Percentiles rank a stretch among this genome's conserved stretches.
Conservation (phyloP, 2,329 filamentous ascomycete genomes). For the Ophiosphaerella herpotricha region DNA sequence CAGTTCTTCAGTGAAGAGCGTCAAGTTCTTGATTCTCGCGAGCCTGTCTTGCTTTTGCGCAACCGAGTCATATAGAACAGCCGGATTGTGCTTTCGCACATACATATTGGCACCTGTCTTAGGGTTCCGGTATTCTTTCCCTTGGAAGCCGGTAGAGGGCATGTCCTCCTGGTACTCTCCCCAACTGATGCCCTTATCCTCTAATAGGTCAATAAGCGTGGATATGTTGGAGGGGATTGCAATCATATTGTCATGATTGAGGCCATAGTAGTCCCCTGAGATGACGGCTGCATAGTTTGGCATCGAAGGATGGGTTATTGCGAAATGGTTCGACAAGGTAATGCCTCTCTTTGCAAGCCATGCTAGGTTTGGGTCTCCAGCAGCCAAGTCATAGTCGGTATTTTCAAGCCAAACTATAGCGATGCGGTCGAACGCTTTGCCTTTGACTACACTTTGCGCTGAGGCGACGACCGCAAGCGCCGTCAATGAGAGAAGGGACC, state of each 20-base stretch:
- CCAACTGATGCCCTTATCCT: conserved; percentile 53
- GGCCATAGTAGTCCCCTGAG: conserved; percentile 74
- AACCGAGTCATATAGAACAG: conserved; percentile 69
- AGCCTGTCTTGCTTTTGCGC: conserved; percentile 64
- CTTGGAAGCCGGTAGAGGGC: conserved; percentile 75
- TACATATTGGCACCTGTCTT: conserved; percentile 72
- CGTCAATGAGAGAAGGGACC: conserved; percentile 15
- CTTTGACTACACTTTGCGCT: conserved; percentile 64
- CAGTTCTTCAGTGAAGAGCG: conserved; percentile 60
- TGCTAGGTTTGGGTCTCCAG: conserved; percentile 63
- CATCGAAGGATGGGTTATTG: conserved; percentile 70
- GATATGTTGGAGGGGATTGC: conserved; percentile 47
- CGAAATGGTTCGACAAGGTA: conserved; percentile 59
- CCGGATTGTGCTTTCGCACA: conserved; percentile 78
- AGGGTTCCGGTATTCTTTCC: conserved; percentile 62
- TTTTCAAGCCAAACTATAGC: conserved; percentile 80
- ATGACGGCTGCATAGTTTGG: conserved; percentile 75
- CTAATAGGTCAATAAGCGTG: conserved; percentile 49
- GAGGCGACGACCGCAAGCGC: conserved; percentile 14
- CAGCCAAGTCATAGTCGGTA: conserved; percentile 68
- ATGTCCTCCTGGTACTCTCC: conserved; percentile 75
- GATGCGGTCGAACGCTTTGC: conserved; percentile 73
- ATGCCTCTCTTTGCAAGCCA: conserved; percentile 67
- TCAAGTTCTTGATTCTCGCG: conserved; percentile 74
- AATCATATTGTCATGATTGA: conserved; percentile 69